Conservation (phyloP, 305 asterid genomes). For the Fraxinus ornus region DNA sequence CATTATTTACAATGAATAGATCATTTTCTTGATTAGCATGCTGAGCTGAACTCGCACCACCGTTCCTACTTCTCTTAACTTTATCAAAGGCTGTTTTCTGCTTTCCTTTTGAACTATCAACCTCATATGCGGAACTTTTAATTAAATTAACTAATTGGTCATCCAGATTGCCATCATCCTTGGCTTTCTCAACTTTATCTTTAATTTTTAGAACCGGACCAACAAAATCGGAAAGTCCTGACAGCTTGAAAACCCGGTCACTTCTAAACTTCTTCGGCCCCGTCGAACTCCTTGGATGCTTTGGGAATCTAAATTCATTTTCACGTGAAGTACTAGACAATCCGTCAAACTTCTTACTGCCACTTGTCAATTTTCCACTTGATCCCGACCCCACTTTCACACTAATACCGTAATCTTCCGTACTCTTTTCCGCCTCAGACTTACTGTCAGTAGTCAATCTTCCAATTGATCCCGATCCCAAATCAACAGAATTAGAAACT, state of each 20-base stretch:
- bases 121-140: slow-evolving; percentile 33
- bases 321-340: slow-evolving; percentile 51
- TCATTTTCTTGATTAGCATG: slow-evolving; percentile 36
- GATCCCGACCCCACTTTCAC: slow-evolving; percentile 34
- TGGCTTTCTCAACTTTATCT: slow-evolving; percentile 36
- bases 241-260: slow-evolving; percentile 33
- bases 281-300: slow-evolving; percentile 74
- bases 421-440: not conserved
- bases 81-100: slow-evolving; percentile 40
- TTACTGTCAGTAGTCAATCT: not conserved
- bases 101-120: slow-evolving; percentile 36
- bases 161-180: slow-evolving; percentile 40
- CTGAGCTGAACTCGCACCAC: slow-evolving; percentile 35
- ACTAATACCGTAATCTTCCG: slow-evolving; percentile 17
- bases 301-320: slow-evolving; percentile 68
- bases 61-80: slow-evolving; percentile 34
- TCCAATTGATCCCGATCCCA: not conserved
- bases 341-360: slow-evolving; percentile 43
- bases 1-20: slow-evolving; percentile 35
- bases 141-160: slow-evolving; percentile 31
- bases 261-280: slow-evolving; percentile 50
- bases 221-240: slow-evolving; percentile 40
- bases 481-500: slow-evolving; percentile 38
- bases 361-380: slow-evolving; percentile 32
- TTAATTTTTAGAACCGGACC: slow-evolving; percentile 33